These are phyloP conservation scores for Dittrichia graveolens DNA, from an alignment of 129 eudicot species.

Conservation along the genomic window DNA sequence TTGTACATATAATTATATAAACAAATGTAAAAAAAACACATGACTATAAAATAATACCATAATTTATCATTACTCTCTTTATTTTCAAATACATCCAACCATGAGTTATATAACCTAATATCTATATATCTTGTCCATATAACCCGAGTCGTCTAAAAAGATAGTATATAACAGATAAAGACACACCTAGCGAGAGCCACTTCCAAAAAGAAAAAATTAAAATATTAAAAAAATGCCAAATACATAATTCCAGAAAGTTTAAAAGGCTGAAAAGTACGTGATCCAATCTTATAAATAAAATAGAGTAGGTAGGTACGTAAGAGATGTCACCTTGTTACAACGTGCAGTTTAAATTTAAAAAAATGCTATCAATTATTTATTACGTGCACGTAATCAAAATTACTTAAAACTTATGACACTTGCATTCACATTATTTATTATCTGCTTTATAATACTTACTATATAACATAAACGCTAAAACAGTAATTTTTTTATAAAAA, in stretches of 20 bases:
- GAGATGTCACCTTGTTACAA: slow-evolving; percentile 7
- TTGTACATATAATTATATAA: no score
- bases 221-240: neutral
- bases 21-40: no score
- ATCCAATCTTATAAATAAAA: neutral
- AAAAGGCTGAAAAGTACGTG: neutral
- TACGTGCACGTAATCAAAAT: slow-evolving; percentile 16
- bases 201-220: no score
- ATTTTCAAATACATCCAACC: no score
- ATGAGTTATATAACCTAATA: no score
- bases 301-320: neutral
- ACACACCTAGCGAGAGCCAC: slow-evolving; percentile 1
- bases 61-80: no score
- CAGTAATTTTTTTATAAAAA: no score
- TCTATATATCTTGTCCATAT: no score
- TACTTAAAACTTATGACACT: neutral
- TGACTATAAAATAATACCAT: no score
- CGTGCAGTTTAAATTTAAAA: slow-evolving; percentile 2
- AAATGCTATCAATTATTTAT: neutral
- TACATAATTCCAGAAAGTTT: neutral
- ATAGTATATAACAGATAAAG: no score
- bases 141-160: no score
- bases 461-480: neutral
- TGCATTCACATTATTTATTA: neutral
- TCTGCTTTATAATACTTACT: neutral